These are phyloP conservation scores for Gossypioides kirkii DNA, from an alignment of 345 rosid species.

Conservation along the genomic window DNA sequence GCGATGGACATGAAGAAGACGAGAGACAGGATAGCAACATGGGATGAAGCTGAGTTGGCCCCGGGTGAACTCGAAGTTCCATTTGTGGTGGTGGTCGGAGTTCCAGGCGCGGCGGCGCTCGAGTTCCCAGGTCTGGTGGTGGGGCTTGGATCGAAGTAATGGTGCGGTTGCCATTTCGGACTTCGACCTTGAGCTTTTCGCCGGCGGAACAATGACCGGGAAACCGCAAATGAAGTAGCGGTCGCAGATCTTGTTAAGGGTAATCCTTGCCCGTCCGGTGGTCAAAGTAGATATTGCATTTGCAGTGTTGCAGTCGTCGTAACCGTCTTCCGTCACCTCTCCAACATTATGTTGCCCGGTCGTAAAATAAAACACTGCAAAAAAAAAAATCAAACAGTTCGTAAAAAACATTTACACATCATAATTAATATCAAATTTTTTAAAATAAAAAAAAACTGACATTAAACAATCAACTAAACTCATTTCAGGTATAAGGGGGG, in stretches of 20 bases:
- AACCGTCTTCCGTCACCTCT: conserved; percentile 19
- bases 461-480: background rate
- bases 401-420: too few relatives aligned
- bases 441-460: too few relatives aligned
- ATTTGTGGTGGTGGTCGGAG: background rate
- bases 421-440: too few relatives aligned
- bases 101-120: background rate
- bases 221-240: conserved; percentile 30
- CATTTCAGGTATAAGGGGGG: background rate
- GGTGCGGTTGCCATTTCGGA: background rate
- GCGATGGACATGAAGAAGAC: conserved; percentile 6
- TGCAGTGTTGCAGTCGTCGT: conserved; percentile 22
- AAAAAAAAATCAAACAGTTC: background rate
- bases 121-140: background rate
- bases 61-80: background rate
- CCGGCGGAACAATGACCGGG: conserved; percentile 25
- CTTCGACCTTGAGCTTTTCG: conserved; percentile 25
- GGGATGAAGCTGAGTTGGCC: conserved; percentile 14
- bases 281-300: background rate
- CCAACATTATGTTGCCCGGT: background rate
- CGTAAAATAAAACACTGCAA: background rate
- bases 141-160: background rate
- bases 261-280: conserved; percentile 20
- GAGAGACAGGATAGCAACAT: conserved; percentile 1
- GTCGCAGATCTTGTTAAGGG: conserved; percentile 23